A percentile compares a stretch with the other conserved stretches of the same genome.
Conservation (phyloP, 1,284 basidiomycete species). For the Cutaneotrichosporon sp. region DNA sequence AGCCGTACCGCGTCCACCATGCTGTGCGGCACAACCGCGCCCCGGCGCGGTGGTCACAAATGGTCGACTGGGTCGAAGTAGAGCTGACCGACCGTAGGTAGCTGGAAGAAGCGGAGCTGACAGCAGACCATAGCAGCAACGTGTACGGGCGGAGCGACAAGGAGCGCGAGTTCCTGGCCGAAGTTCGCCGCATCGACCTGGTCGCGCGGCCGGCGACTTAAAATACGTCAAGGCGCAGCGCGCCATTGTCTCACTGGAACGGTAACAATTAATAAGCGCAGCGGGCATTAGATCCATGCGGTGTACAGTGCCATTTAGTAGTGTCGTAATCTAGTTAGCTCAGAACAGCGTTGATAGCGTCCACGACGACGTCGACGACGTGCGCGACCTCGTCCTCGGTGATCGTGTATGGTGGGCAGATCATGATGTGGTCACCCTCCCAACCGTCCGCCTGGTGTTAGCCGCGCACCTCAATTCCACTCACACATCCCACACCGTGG, state of each 20-base stretch:
- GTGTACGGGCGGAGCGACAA: background rate
- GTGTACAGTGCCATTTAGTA: background rate
- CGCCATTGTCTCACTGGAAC: no score
- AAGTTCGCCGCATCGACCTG: background rate
- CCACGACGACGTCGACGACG: slow-evolving; percentile 17
- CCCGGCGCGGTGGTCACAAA: background rate
- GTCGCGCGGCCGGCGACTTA: background rate
- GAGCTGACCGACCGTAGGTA: background rate
- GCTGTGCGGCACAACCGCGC: background rate
- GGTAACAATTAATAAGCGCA: background rate
- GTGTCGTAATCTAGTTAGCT: background rate
- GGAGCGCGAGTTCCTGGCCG: background rate
- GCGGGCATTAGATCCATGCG: background rate
- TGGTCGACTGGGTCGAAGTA: background rate
- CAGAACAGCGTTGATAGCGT: slow-evolving; percentile 18
- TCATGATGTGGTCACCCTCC: slow-evolving; percentile 36
- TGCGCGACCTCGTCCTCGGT: slow-evolving; percentile 25
- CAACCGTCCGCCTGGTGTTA: slow-evolving; percentile 28
- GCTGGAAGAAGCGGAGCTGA: background rate
- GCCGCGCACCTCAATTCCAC: background rate
- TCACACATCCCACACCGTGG: slow-evolving; percentile 18
- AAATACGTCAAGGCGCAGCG: no score
- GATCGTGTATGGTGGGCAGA: slow-evolving; percentile 38
- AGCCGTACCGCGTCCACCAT: background rate
- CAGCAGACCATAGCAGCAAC: background rate